These are phyloP conservation scores for Cymbopogon citratus DNA, from an alignment of 176 grass and related monocot species.

Conservation along the genomic window DNA sequence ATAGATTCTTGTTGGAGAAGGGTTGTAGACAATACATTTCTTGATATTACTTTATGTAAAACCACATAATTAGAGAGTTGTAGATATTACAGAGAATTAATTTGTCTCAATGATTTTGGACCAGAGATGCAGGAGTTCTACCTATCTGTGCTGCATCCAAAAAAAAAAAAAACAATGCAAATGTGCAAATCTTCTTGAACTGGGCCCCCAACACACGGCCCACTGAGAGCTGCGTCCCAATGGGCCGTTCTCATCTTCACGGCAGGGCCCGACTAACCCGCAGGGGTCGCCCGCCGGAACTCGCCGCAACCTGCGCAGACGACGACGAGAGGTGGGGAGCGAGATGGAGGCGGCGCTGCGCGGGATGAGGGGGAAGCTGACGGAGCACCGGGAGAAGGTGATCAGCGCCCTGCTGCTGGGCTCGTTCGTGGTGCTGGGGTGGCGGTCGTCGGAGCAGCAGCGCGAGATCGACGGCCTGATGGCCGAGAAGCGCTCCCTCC, in stretches of 20 bases:
- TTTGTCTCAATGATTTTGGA: no score
- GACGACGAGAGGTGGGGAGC: not conserved
- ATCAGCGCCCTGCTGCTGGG: conserved; percentile 51
- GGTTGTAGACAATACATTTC: no score
- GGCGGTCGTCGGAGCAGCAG: conserved; percentile 63
- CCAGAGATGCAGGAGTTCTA: no score
- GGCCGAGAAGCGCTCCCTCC: conserved; percentile 59
- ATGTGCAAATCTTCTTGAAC: not conserved
- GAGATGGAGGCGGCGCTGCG: conserved; percentile 54
- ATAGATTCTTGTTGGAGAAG: no score
- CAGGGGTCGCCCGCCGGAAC: not conserved
- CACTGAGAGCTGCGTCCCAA: not conserved
- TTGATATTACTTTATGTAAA: no score
- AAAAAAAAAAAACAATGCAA: not conserved
- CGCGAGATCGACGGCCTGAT: conserved; percentile 58
- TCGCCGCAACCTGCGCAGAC: not conserved
- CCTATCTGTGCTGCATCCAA: no score
- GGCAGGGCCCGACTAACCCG: not conserved
- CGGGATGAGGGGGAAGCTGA: conserved; percentile 37
- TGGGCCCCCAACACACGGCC: not conserved
- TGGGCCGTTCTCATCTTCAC: not conserved
- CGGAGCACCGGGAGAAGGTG: conserved; percentile 49
- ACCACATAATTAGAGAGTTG: no score
- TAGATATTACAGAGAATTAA: no score
- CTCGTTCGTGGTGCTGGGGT: conserved; percentile 44